Evolutionary conservation across 306 rosid species (phyloP).

Genomic region (Senna siamea): DNA sequence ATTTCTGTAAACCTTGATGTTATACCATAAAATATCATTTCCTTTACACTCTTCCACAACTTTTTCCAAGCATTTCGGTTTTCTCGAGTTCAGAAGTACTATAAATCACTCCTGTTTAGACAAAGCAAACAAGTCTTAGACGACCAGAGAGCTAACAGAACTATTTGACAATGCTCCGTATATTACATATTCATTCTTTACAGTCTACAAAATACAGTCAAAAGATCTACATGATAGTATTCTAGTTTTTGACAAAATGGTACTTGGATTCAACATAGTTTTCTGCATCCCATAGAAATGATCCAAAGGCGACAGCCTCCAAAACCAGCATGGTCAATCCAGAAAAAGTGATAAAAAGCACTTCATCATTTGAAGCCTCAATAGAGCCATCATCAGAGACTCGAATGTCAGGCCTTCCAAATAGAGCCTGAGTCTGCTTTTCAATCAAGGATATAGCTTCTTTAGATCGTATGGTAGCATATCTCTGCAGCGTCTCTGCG

Average conservation of each 20-base stretch:
- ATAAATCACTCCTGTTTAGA: conserved; percentile 14
- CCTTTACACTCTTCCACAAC: too few species aligned
- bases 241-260: conserved; percentile 64
- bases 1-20: too few species aligned
- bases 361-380: conserved; percentile 65
- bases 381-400: conserved; percentile 74
- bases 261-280: conserved; percentile 81
- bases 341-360: conserved; percentile 61
- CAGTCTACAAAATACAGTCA: conserved; percentile 33
- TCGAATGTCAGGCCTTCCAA: conserved; percentile 80
- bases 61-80: neutral
- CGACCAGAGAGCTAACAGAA: conserved; percentile 4
- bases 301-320: conserved; percentile 90
- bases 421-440: conserved; percentile 91
- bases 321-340: conserved; percentile 83
- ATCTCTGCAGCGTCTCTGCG: conserved; percentile 81
- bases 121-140: conserved; percentile 26
- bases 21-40: too few species aligned
- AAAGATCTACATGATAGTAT: neutral
- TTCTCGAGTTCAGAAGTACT: neutral
- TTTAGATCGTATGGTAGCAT: conserved; percentile 81
- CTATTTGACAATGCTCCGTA: conserved; percentile 22
- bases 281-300: conserved; percentile 88
- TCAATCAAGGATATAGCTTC: conserved; percentile 95
- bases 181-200: conserved; percentile 42